A percentile compares a stretch with the other conserved stretches of the same genome.
These are phyloP conservation scores for Lactifluus echinatus DNA, from an alignment of 768 basidiomycete genomes.

Conservation along the genomic window DNA sequence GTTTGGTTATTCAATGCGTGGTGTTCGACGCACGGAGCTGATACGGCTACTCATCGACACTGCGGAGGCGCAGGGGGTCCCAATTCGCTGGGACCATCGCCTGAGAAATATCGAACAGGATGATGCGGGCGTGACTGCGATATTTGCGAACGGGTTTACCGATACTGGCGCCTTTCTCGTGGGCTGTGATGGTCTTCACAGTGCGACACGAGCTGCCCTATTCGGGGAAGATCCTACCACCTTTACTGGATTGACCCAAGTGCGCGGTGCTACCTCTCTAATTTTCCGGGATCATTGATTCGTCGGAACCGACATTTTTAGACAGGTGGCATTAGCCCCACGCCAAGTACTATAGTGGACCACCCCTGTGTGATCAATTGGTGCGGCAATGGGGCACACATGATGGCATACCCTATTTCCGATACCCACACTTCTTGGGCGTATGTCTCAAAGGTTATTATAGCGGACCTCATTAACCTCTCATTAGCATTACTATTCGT, in stretches of 20 bases:
- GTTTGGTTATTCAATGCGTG: constrained; percentile 26
- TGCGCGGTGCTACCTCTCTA: constrained; percentile 9
- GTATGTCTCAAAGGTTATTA: constrained; percentile 22
- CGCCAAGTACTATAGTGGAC: constrained; percentile 18
- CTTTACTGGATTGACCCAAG: constrained; percentile 36
- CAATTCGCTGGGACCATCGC: constrained; percentile 29
- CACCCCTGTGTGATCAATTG: constrained; percentile 27
- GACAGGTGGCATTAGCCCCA: constrained; percentile 31
- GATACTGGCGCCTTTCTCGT: constrained; percentile 34
- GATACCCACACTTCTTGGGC: constrained; percentile 31
- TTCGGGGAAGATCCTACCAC: constrained; percentile 31
- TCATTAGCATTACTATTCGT: constrained; percentile 28
- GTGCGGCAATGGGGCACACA: constrained; percentile 32
- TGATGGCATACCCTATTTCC: constrained; percentile 31
- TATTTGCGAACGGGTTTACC: constrained; percentile 30
- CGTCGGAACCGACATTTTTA: constrained; percentile 11
- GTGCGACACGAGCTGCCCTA: constrained; percentile 30
- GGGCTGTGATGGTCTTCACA: constrained; percentile 40
- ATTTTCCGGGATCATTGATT: neutral
- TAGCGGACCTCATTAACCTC: neutral
- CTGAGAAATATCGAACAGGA: constrained; percentile 28
- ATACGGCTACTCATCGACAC: constrained; percentile 27
- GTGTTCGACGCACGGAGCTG: constrained; percentile 28
- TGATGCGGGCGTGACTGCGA: constrained; percentile 27
- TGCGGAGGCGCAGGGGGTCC: constrained; percentile 28